Evolutionary conservation across 1,284 basidiomycete genomes (phyloP), one percentile per base, ranked within the genome.

Genomic region (Sanguinoderma infundibulare): DNA sequence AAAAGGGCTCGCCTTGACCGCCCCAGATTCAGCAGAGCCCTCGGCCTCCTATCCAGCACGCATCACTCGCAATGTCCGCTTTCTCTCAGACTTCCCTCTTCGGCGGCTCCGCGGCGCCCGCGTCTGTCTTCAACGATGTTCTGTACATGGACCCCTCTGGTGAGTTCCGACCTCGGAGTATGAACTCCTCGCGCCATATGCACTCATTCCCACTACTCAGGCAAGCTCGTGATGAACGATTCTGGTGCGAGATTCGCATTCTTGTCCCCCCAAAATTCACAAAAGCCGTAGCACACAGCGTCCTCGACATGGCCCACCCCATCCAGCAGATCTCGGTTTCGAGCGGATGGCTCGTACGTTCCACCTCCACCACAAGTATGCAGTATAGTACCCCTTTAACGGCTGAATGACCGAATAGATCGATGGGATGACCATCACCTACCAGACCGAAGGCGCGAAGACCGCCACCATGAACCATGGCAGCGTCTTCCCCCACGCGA

Each of bases 81-180:
- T n/a, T n/a, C n/a, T n/a, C n/a, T n/a, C n/a, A n/a, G n/a, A 65
- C 63, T n/a, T 54, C 63, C 38, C 47, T 62, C 32, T 57, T 65
- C 35, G 66, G 66, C 24, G 66, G 63, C 42, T n/a, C n/a, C n/a
- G n/a, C 26, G 20, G 17, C 42, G 6, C 51, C 51, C 24, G 59
- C 59, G 38, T 20, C 40, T 10, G 28, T 52, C 24, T 65, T 62
- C 54, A 47, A 55, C 34, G 63, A 67, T 40, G 26, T 67, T 2
- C 53, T 38, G 36, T 44, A 38, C 38, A 39, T 55, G 24, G 36
- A 28, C 30, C 24, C 30, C 30, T 51, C 46, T 15, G 57, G 57
- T 53, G 24, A 44, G 53, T n/a, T 22, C 32, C n/a, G n/a, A n/a
- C n/a, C n/a, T n/a, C n/a, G n/a, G n/a, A n/a, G n/a, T n/a, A n/a